Evolutionary conservation across 768 basidiomycete species (phyloP).

Genomic region (Hygrophoropsis aurantiaca): DNA sequence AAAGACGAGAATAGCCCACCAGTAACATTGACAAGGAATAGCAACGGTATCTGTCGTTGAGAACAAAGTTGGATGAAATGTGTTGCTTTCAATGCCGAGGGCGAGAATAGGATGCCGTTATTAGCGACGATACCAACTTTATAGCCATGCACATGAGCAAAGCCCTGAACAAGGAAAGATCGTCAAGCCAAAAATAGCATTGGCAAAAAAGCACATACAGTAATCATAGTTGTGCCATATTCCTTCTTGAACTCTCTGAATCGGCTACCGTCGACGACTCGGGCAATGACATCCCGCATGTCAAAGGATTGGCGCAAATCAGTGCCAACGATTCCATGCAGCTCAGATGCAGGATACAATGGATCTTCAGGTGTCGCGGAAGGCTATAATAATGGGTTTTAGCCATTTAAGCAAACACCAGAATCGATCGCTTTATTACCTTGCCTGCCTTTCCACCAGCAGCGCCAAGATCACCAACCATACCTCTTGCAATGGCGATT

Average conservation of each 20-base stretch:
- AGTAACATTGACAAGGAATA: constrained; percentile 96
- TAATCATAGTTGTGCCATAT: constrained; percentile 88
- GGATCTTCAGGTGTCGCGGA: constrained; percentile 64
- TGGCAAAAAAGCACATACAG: constrained; percentile 41
- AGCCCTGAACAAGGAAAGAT: constrained; percentile 51
- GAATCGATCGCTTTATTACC: constrained; percentile 35
- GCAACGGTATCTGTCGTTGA: constrained; percentile 82
- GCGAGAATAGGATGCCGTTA: constrained; percentile 93
- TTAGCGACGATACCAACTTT: constrained; percentile 92
- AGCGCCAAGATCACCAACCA: constrained; percentile 75
- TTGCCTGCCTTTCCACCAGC: constrained; percentile 50
- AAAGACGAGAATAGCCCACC: constrained; percentile 38
- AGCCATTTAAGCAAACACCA: constrained; percentile 9
- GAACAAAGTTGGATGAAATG: constrained; percentile 96
- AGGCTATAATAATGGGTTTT: constrained; percentile 41
- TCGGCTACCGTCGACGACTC: constrained; percentile 86
- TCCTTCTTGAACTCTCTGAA: constrained; percentile 97
- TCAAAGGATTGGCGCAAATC: constrained; percentile 88
- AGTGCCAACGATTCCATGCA: constrained; percentile 90
- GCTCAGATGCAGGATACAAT: constrained; percentile 74
- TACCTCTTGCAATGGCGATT: constrained; percentile 71
- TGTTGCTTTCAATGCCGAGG: constrained; percentile 89
- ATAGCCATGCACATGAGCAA: constrained; percentile 85
- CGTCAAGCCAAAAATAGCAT: background rate
- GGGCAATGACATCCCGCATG: constrained; percentile 91